Base-by-base conservation (phyloP, 257 asterid species). In the Vinca minor region DNA sequence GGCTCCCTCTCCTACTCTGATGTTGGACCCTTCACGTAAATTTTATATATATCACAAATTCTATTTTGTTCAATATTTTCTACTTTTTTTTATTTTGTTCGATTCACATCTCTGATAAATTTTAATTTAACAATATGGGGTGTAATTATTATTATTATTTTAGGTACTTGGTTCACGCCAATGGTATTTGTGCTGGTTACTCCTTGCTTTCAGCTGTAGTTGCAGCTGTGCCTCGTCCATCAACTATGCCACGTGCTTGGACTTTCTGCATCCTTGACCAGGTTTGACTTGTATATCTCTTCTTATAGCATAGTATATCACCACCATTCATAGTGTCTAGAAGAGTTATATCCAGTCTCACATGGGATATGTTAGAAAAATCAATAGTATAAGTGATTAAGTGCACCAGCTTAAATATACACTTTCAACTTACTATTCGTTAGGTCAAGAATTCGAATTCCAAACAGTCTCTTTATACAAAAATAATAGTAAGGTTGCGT, bases 171-270 rank as follows among this genome's bases (percentile, higher is more conserved):
- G 94, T 88, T 28, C 96, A 88, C 73, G 98, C 96, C 28, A 91
- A 94, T 50, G 89, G 98, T 39, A 72, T 91, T n/a, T 91, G 98
- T 29, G 95, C 96, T 55, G 95, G 94, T 12, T 91, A 91, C 64
- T 91, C 98, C 14, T 86, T 91, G 63, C 71, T 91, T 44, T 88
- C 96, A 70, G 96, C 96, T 8, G 74, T 91, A 8, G 86, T 79
- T 0, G 85, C 86, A 42, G 90, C 88, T 8, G 78, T 88, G 59
- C 94, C 92, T 18, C 84, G 87, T 32, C 92, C 90, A 1, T 73
- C 91, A 34, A 83, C 91, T 73, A 59, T 82, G 85, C 68, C 86
- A 35, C 66, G 89, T 62, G 98, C 96, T 31, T 91, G 96, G 96
- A 76, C 86, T 3, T 87, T 91, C 83, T 91, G 87, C 72, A 76